Base-by-base conservation (phyloP, 2,329 filamentous ascomycete genomes). In the Trichoderma sp. region DNA sequence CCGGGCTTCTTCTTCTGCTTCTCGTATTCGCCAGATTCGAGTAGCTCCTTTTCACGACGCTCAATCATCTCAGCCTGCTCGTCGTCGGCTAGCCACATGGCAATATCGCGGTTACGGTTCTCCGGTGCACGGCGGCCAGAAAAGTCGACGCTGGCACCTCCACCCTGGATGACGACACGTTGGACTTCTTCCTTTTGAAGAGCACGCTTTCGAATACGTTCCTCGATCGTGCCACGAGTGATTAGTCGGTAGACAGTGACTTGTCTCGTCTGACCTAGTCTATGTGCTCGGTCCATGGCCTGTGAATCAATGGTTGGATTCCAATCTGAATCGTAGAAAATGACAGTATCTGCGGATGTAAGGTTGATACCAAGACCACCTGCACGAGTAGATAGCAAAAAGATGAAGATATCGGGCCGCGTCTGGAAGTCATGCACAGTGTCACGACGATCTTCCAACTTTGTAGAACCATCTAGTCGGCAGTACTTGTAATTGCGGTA, bases 401-500 rank as follows among this genome's bases (percentile, higher is more conserved):
- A 99, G 75, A 99, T 93, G 79, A 99, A 99, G 74, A 98, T 97
- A 21, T 97, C 94, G 0, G 93, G 92, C 49, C 92, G 89, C 35
- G 92, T 95, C 79, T 99, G 96, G 89, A 98, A 99, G 78, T 97
- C 95, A 60, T 94, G 89, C 31, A 99, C 96, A 0, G 96, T 98
- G 77, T 99, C 96, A 78, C 96, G 91, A 80, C 96, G 90, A 79
- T 99, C 96, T 80, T 99, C 96, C 63, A 99, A 87, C 80, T 98
- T 99, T 55, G 96, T 99, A 21, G 94, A 97, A 77, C 96, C 96
- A 76, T 99, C 96, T 56, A 99, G 87, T 70, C 96, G 92, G 76
- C 95, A 96, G 82, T 97, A 99, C 81, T 97, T 97, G 89, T 97
- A 98, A 82, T 98, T 97, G 79, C 96, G 93, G 83, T 98, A 98